These are phyloP conservation scores for Primulina eburnea DNA, from an alignment of 257 asterid genomes.

Conservation along the genomic window DNA sequence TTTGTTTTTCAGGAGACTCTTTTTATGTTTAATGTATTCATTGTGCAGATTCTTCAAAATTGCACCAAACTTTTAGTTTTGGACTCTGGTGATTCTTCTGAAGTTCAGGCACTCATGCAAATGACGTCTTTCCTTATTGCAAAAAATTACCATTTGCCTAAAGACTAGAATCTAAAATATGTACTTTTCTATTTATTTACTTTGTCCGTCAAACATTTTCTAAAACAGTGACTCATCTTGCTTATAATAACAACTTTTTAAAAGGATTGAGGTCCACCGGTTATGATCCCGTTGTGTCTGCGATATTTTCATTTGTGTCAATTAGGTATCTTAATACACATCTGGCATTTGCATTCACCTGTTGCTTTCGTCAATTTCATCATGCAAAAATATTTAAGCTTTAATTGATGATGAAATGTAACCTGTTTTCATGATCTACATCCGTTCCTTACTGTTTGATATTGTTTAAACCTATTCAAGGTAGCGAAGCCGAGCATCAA, in stretches of 20 bases:
- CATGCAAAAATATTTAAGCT: slow-evolving; percentile 15
- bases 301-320: slow-evolving; percentile 31
- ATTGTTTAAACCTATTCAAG: neutral
- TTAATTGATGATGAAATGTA: slow-evolving; percentile 11
- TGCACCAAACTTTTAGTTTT: slow-evolving; percentile 82
- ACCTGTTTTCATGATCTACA: slow-evolving; percentile 4
- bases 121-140: slow-evolving; percentile 80
- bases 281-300: slow-evolving; percentile 27
- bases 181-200: slow-evolving; percentile 45
- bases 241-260: slow-evolving; percentile 34
- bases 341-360: slow-evolving; percentile 20
- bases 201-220: slow-evolving; percentile 44
- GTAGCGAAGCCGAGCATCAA: slow-evolving; percentile 15
- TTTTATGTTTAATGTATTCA: slow-evolving; percentile 60
- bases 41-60: slow-evolving; percentile 96
- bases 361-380: slow-evolving; percentile 20
- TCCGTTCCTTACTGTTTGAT: slow-evolving; percentile 9
- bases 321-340: slow-evolving; percentile 26
- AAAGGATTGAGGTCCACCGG: slow-evolving; percentile 41
- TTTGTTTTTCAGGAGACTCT: slow-evolving; percentile 31
- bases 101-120: slow-evolving; percentile 84
- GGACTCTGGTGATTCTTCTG: slow-evolving; percentile 98
- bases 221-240: slow-evolving; percentile 48
- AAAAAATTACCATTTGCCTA: slow-evolving; percentile 57
- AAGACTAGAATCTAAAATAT: slow-evolving; percentile 58